Percentiles rank a stretch among this genome's conserved stretches.
These are phyloP conservation scores for Holtermanniella nyarrowii DNA, from an alignment of 768 basidiomycete species.

Conservation along the genomic window DNA sequence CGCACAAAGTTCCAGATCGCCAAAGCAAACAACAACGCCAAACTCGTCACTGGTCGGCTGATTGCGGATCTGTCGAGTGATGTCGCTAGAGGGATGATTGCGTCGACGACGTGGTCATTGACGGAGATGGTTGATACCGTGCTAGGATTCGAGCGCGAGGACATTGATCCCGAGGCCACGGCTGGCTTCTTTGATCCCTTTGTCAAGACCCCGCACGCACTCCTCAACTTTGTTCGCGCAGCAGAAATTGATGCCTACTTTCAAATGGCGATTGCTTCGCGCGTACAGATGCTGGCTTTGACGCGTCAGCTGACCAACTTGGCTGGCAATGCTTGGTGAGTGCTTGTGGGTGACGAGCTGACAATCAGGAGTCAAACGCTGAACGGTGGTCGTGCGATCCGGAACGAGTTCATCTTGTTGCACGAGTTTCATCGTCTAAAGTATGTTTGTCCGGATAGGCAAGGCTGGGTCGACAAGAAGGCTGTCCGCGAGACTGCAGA, in stretches of 20 bases:
- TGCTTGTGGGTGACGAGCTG: conserved; percentile 1
- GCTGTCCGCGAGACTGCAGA: conserved; percentile 45
- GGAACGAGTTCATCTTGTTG: conserved; percentile 95
- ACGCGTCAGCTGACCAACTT: conserved; percentile 90
- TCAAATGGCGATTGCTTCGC: conserved; percentile 90
- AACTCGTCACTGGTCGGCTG: conserved; percentile 71
- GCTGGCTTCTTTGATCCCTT: conserved; percentile 78
- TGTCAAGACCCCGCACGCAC: conserved; percentile 59
- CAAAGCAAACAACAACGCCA: conserved; percentile 53
- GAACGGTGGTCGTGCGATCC: conserved; percentile 93
- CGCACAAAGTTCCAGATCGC: conserved; percentile 56
- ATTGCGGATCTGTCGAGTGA: conserved; percentile 90
- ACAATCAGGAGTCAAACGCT: conserved; percentile 80
- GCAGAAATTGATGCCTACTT: conserved; percentile 94
- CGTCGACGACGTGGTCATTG: conserved; percentile 94
- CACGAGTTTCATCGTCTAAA: conserved; percentile 96
- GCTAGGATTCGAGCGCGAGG: conserved; percentile 73
- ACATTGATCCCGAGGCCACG: conserved; percentile 93
- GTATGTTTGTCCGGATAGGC: conserved; percentile 93
- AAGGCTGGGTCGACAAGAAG: conserved; percentile 59
- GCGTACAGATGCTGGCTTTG: conserved; percentile 86
- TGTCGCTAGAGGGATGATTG: conserved; percentile 90
- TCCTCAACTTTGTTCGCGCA: conserved; percentile 81
- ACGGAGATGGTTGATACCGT: conserved; percentile 94
- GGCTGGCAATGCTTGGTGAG: conserved; percentile 92